These are phyloP conservation scores for Suhomyces panamericanus DNA, from an alignment of 1,139 yeast genomes.

Conservation along the genomic window DNA sequence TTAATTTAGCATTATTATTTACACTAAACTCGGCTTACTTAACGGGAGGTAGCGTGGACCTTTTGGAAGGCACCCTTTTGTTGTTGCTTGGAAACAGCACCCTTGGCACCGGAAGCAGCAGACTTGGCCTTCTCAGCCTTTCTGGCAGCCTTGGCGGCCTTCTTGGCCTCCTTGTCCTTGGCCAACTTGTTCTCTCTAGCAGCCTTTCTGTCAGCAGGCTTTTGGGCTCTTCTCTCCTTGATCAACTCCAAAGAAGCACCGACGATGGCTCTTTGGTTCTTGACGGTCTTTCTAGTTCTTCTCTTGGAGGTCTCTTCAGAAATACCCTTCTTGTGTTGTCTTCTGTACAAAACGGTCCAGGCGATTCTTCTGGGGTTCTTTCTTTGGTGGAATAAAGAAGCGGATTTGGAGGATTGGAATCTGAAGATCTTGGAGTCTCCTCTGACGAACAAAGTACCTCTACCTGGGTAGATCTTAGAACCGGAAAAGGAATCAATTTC, in stretches of 20 bases:
- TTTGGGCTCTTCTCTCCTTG: slow-evolving; percentile 94
- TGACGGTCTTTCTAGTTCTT: slow-evolving; percentile 96
- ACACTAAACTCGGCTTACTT: slow-evolving; percentile 33
- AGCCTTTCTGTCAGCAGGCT: slow-evolving; percentile 98
- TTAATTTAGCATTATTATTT: slow-evolving; percentile 15
- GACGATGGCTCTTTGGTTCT: slow-evolving; percentile 98
- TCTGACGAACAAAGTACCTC: slow-evolving; percentile 99
- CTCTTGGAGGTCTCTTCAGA: slow-evolving; percentile 97
- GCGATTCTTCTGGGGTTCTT: slow-evolving; percentile 99
- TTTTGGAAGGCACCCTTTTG: slow-evolving; percentile 95
- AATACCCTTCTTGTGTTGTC: slow-evolving; percentile 99
- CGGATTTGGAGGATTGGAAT: slow-evolving; percentile 97
- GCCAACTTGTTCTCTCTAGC: slow-evolving; percentile 90
- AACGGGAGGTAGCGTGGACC: slow-evolving; percentile 96
- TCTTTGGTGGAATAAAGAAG: slow-evolving; percentile 98
- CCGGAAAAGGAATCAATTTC: slow-evolving; percentile 99
- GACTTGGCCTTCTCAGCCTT: slow-evolving; percentile 90
- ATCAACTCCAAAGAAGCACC: slow-evolving; percentile 99
- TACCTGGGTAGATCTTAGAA: slow-evolving; percentile 99
- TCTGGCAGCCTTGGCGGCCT: slow-evolving; percentile 90
- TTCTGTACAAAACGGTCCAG: slow-evolving; percentile 99
- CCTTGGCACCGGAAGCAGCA: slow-evolving; percentile 68
- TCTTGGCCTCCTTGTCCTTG: slow-evolving; percentile 94
- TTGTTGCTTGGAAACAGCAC: slow-evolving; percentile 76
- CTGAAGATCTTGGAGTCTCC: slow-evolving; percentile 99